Evolutionary conservation across 164 flowering plant genomes (phyloP).

Genomic region (Piper betle): DNA sequence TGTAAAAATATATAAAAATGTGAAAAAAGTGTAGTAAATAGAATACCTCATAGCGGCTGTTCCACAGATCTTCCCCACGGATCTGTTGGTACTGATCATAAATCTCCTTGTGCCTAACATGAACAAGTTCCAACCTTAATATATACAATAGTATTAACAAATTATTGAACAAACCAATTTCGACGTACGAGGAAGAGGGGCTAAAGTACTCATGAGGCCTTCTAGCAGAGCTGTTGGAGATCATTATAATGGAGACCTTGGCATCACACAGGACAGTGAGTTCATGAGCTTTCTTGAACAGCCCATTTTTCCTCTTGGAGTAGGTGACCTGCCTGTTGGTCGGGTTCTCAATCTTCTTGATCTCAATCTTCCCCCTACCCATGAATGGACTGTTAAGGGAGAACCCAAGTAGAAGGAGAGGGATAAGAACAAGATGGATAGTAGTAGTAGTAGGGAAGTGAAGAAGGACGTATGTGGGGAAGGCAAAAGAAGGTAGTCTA

Average conservation of each 20-base stretch:
- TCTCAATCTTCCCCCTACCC: slow-evolving; percentile 76
- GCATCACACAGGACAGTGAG: slow-evolving; percentile 68
- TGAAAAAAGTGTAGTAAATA: too few relatives aligned
- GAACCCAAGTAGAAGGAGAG: background rate
- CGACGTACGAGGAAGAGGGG: slow-evolving; percentile 32
- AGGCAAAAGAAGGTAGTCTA: background rate
- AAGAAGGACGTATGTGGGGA: background rate
- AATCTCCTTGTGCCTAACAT: too few relatives aligned
- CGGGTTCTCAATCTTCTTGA: slow-evolving; percentile 47
- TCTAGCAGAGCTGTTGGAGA: slow-evolving; percentile 24
- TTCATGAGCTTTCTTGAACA: slow-evolving; percentile 60
- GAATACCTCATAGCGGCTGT: too few relatives aligned
- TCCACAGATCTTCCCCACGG: too few relatives aligned
- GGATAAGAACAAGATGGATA: background rate
- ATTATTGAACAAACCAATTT: background rate
- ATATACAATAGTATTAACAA: background rate
- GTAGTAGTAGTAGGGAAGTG: background rate
- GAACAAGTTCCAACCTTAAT: too few relatives aligned
- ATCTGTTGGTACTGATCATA: too few relatives aligned
- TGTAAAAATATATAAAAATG: too few relatives aligned
- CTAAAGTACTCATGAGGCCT: slow-evolving; percentile 42
- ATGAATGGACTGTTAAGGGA: slow-evolving; percentile 6
- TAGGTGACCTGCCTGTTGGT: slow-evolving; percentile 70
- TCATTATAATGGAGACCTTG: slow-evolving; percentile 49
- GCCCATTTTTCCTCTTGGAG: slow-evolving; percentile 58